Conservation (phyloP, 306 rosid species). For the Cucurbita pepo region DNA sequence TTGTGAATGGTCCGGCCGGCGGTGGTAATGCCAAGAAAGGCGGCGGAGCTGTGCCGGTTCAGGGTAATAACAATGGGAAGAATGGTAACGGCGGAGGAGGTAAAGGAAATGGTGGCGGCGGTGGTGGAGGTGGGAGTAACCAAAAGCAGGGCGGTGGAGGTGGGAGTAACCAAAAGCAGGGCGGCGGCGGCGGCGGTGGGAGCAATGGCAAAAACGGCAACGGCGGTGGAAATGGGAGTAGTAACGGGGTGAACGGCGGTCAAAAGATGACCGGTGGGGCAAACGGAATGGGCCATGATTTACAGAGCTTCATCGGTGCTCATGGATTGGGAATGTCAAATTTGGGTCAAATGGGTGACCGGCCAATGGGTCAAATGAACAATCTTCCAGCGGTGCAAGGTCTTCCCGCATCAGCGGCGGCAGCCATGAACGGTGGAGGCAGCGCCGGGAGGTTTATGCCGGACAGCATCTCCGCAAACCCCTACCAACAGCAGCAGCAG, state of each 20-base stretch:
- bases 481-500: constrained; percentile 23
- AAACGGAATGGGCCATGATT: constrained; percentile 19
- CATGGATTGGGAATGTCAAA: constrained; percentile 25
- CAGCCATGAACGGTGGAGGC: constrained; percentile 15
- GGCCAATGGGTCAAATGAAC: constrained; percentile 39
- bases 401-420: constrained; percentile 40
- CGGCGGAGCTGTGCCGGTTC: constrained; percentile 14
- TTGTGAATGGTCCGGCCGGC: constrained; percentile 8
- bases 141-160: constrained; percentile 24
- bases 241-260: background rate
- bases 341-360: constrained; percentile 36
- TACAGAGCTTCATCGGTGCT: constrained; percentile 27
- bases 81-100: constrained; percentile 22
- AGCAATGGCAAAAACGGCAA: constrained; percentile 13
- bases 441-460: constrained; percentile 22
- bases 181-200: constrained; percentile 1
- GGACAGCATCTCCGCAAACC: constrained; percentile 37
- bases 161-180: constrained; percentile 8
- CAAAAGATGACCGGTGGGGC: constrained; percentile 19
- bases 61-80: constrained; percentile 15
- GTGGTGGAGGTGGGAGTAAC: constrained; percentile 19
- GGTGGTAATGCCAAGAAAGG: constrained; percentile 22
- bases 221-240: constrained; percentile 5
- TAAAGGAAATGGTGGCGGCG: constrained; percentile 18
- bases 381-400: constrained; percentile 57